A percentile compares a stretch with the other conserved stretches of the same genome.
Conservation (phyloP, 805 yeast species). For the Saturnispora halmiae region DNA sequence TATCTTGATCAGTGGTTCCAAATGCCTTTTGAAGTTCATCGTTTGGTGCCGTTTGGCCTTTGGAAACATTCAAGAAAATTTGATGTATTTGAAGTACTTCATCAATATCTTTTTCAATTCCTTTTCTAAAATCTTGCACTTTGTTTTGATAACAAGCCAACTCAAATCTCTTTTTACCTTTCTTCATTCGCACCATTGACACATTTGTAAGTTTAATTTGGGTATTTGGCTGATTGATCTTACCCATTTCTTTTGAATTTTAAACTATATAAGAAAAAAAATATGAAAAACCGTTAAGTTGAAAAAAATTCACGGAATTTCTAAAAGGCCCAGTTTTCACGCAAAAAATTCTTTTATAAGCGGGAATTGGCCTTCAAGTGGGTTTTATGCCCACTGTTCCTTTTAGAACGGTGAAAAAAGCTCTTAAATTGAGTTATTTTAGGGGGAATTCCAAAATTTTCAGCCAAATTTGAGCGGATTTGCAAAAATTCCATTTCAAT, state of each 20-base stretch:
- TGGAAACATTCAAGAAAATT: conserved; percentile 85
- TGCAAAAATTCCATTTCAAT: conserved; percentile 2
- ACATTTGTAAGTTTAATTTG: conserved; percentile 91
- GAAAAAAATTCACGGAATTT: background rate
- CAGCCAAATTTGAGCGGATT: background rate
- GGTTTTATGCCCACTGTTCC: background rate
- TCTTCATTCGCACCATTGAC: conserved; percentile 82
- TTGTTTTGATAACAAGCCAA: conserved; percentile 95
- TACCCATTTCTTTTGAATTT: conserved; percentile 23
- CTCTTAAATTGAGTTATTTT: background rate
- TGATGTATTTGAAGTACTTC: conserved; percentile 96
- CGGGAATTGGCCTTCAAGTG: background rate
- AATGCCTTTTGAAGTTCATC: conserved; percentile 71
- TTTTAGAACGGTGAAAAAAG: background rate
- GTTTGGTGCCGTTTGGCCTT: conserved; percentile 85
- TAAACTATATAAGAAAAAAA: background rate
- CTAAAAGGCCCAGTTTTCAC: background rate
- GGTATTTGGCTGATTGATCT: conserved; percentile 77
- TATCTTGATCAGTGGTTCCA: conserved; percentile 65
- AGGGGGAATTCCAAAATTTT: background rate
- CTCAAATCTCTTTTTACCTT: conserved; percentile 87
- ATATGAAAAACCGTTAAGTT: background rate
- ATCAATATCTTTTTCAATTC: conserved; percentile 86
- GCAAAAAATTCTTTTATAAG: background rate
- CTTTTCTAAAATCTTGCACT: conserved; percentile 88